These are phyloP conservation scores for Blastobotrys niveus DNA, from an alignment of 1,139 yeast species.

Conservation along the genomic window DNA sequence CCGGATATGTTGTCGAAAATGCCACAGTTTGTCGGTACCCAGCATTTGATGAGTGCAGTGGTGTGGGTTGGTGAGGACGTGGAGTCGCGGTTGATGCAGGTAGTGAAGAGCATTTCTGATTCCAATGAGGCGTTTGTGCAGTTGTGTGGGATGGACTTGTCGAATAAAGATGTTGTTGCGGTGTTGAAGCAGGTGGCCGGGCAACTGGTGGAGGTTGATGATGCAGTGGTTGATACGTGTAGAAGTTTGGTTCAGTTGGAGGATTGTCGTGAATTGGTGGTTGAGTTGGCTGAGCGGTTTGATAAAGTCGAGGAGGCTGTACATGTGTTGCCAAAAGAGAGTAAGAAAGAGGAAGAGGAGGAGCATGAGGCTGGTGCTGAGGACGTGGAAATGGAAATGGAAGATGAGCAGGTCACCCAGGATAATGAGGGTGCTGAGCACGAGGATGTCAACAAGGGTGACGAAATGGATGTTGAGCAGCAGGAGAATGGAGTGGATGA, in stretches of 20 bases:
- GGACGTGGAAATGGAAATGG: not conserved
- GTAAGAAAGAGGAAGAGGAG: not conserved
- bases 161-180: not conserved
- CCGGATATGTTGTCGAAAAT: conserved; percentile 20
- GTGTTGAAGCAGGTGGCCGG: not conserved
- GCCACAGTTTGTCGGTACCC: conserved; percentile 23
- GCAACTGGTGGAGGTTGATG: not conserved
- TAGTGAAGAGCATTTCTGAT: not conserved
- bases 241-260: not conserved
- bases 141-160: not conserved
- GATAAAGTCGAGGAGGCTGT: not conserved
- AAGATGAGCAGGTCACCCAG: not conserved
- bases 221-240: not conserved
- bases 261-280: not conserved
- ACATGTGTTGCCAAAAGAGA: not conserved
- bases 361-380: not conserved
- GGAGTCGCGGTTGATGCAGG: conserved; percentile 6
- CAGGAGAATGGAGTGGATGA: no score
- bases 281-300: not conserved
- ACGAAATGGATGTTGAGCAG: not conserved
- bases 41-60: conserved; percentile 18
- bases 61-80: conserved; percentile 12
- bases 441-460: not conserved
- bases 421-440: not conserved
- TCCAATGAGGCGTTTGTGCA: conserved; percentile 14